Evolutionary conservation across 495 filamentous ascomycete genomes (phyloP).

Genomic region (Aspergillus incahuasiensis): DNA sequence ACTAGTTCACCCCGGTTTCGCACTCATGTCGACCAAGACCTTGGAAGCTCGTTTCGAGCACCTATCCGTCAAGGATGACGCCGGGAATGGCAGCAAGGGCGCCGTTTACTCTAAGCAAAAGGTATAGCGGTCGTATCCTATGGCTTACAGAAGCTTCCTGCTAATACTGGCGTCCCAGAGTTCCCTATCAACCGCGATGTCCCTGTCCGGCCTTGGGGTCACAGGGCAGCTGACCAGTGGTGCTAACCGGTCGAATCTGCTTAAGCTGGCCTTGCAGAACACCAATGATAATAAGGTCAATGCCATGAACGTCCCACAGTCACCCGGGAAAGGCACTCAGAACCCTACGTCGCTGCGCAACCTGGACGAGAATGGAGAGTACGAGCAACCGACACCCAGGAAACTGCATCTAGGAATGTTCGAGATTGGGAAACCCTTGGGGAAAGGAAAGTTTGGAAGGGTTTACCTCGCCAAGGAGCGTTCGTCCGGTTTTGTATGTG

Average conservation of each 20-base stretch:
- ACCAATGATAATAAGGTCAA: slow-evolving; percentile 54
- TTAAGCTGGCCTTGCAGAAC: slow-evolving; percentile 79
- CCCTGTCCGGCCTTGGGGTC: slow-evolving; percentile 50
- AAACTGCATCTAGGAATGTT: slow-evolving; percentile 97
- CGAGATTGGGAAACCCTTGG: slow-evolving; percentile 91
- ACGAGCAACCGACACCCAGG: slow-evolving; percentile 61
- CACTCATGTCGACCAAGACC: slow-evolving; percentile 51
- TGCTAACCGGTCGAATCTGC: slow-evolving; percentile 62
- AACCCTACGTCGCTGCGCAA: slow-evolving; percentile 38
- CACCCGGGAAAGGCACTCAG: slow-evolving; percentile 34
- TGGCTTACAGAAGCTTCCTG: not conserved
- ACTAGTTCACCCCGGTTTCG: not conserved
- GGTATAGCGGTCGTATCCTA: slow-evolving; percentile 35
- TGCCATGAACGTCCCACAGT: slow-evolving; percentile 32
- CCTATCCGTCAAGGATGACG: slow-evolving; percentile 77
- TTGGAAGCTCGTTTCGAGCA: slow-evolving; percentile 80
- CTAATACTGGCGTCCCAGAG: slow-evolving; percentile 31
- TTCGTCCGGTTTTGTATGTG: slow-evolving; percentile 86
- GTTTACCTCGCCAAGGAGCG: slow-evolving; percentile 94
- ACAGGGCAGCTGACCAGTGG: slow-evolving; percentile 51
- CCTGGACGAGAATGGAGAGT: slow-evolving; percentile 54
- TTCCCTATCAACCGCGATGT: slow-evolving; percentile 47
- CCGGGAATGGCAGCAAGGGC: slow-evolving; percentile 50
- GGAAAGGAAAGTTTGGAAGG: slow-evolving; percentile 95
- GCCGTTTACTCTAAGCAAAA: slow-evolving; percentile 62